Base-by-base conservation (phyloP, 352 stramenopile genomes). In the Phytophthora foliorum region DNA sequence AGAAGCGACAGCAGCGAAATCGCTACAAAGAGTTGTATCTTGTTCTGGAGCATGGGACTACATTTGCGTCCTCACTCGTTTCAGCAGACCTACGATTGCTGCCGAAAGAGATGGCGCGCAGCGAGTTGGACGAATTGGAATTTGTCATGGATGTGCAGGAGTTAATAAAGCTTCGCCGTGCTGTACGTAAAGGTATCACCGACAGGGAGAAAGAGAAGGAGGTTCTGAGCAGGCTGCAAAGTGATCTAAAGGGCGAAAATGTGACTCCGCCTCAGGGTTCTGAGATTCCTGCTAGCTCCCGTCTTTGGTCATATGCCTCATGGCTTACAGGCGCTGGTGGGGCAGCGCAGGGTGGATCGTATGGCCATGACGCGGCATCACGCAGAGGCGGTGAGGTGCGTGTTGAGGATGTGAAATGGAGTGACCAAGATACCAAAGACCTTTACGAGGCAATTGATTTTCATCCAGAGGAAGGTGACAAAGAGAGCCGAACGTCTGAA, bases 401-500 rank as follows among this genome's bases (percentile, higher is more conserved):
- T 34, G 66, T 75, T 31, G 75, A 85, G 44, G 84, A 93, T 34
- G 76, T 93, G 4, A 80, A 86, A 57, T 95, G 87, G 87, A 95
- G 84, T 59, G 86, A 96, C n/a, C 79, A 94, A 63, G 89, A 96
- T 51, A 92, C 82, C 7, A 89, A 92, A 51, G 76, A 87, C 32
- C 59, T 96, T 3, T 96, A 91, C 34, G 81, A 89, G 19, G 87
- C 87, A 8, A 96, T 96, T 46, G 78, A 96, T 63, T 96, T 91
- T 41, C 74, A 93, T 59, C 89, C 89, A 1, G 73, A 82, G 2
- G 48, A 85, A 66, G 51, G 65, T 34, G 67, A 59, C 24, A 69
- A 77, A 7, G 62, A 72, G 7, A 68, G 11, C 38, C 41, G 10
- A 32, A 13, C 39, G 44, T 56, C 59, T 21, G 63, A 72, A 45